Evolutionary conservation across 2,329 filamentous ascomycete genomes (phyloP).

Genomic region (Chalaropsis ovoidea): DNA sequence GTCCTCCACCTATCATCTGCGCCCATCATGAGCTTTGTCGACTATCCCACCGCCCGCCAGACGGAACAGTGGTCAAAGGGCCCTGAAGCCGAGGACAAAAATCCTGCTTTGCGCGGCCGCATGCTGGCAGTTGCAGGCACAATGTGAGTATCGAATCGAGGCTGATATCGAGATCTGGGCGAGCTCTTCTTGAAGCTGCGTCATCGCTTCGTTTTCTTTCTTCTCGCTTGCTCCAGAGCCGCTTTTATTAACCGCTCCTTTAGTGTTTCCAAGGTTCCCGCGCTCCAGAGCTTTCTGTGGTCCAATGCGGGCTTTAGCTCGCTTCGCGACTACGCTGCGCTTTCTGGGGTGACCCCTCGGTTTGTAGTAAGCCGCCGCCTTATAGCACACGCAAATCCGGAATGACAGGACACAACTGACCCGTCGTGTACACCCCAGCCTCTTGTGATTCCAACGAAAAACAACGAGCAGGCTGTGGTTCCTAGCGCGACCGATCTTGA

Average conservation of each 20-base stretch:
- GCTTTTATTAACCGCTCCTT: background rate
- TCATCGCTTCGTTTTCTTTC: background rate
- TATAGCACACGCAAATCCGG: constrained; percentile 18
- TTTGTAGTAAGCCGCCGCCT: constrained; percentile 23
- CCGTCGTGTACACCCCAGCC: constrained; percentile 35
- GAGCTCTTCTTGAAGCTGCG: background rate
- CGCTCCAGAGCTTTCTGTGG: constrained; percentile 24
- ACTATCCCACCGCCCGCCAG: constrained; percentile 36
- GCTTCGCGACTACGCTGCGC: constrained; percentile 13
- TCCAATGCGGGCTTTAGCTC: constrained; percentile 25
- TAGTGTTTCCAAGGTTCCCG: background rate
- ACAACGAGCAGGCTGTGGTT: constrained; percentile 29
- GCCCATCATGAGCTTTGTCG: constrained; percentile 32
- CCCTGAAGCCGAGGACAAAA: constrained; percentile 40
- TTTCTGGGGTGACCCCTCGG: constrained; percentile 20
- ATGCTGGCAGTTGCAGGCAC: constrained; percentile 52
- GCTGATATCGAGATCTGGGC: background rate
- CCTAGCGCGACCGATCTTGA: constrained; percentile 35
- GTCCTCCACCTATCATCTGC: background rate
- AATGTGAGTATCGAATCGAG: constrained; percentile 40
- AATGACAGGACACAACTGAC: background rate
- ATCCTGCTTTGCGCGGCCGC: constrained; percentile 60
- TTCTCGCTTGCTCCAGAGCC: background rate
- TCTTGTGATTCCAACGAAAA: constrained; percentile 44
- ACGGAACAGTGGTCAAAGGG: constrained; percentile 34